A percentile compares a stretch with the other conserved stretches of the same genome.
Conservation (phyloP, 495 filamentous ascomycete genomes). For the Trypethelium eluteriae region DNA sequence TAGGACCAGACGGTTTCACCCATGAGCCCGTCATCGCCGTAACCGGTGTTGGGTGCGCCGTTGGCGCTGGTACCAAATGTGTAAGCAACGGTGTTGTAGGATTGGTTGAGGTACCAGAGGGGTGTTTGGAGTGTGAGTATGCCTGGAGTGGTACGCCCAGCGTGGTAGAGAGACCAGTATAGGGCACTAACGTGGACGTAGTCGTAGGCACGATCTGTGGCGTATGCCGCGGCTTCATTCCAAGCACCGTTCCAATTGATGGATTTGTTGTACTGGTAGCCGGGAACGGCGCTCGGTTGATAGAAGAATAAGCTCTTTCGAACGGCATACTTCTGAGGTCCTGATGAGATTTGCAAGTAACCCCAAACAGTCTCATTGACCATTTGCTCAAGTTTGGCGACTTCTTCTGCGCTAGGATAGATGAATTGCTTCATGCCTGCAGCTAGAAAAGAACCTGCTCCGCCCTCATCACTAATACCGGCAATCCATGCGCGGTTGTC, state of each 20-base stretch:
- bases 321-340: slow-evolving; percentile 34
- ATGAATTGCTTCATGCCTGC: slow-evolving; percentile 43
- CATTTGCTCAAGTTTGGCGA: slow-evolving; percentile 44
- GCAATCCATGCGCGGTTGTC: slow-evolving; percentile 48
- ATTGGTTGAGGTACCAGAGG: slow-evolving; percentile 45
- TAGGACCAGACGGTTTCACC: slow-evolving; percentile 47
- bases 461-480: slow-evolving; percentile 47
- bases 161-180: slow-evolving; percentile 48
- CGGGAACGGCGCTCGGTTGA: slow-evolving; percentile 34
- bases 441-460: slow-evolving; percentile 42
- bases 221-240: slow-evolving; percentile 38
- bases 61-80: slow-evolving; percentile 20
- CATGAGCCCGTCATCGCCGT: slow-evolving; percentile 43
- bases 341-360: slow-evolving; percentile 32
- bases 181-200: slow-evolving; percentile 46
- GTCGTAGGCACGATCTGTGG: slow-evolving; percentile 43
- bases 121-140: slow-evolving; percentile 34
- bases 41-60: slow-evolving; percentile 31
- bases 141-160: slow-evolving; percentile 37
- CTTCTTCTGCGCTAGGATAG: slow-evolving; percentile 38
- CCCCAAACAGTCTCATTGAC: slow-evolving; percentile 39
- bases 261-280: slow-evolving; percentile 34
- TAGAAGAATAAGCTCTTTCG: slow-evolving; percentile 48
- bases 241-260: slow-evolving; percentile 41
- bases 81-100: slow-evolving; percentile 34